A percentile compares a stretch with the other conserved stretches of the same genome.
phyloP scores from a whole-genome alignment of 148 eudicot species.

The Tetragonia tetragonoides region DNA sequence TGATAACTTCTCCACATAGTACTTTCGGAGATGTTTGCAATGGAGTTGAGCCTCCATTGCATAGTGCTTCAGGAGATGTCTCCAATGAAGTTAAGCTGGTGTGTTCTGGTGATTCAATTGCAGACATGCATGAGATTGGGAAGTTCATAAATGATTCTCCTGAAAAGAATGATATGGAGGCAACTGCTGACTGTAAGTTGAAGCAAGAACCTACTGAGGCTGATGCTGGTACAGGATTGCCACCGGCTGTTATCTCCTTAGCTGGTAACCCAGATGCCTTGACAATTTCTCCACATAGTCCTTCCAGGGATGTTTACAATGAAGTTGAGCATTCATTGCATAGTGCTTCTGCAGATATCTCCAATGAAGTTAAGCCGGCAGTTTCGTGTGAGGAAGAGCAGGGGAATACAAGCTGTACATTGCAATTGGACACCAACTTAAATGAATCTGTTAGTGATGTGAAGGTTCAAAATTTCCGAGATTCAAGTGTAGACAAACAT shows the following conservation, averaged over 20 bases:
- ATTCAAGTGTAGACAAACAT: too few species aligned
- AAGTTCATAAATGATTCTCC: background rate
- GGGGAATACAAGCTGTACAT: too few species aligned
- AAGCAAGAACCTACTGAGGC: constrained; percentile 7
- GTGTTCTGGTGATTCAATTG: background rate
- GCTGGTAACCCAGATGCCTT: constrained; percentile 8
- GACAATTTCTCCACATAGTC: constrained; percentile 6
- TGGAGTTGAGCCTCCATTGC: constrained; percentile 2
- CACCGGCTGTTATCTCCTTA: constrained; percentile 7
- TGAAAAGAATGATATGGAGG: constrained; percentile 4
- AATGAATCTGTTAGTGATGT: too few species aligned
- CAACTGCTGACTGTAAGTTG: constrained; percentile 9
- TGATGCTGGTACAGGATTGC: background rate
- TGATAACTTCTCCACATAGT: background rate
- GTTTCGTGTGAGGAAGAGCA: too few species aligned
- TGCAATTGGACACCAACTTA: background rate
- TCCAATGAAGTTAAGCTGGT: background rate
- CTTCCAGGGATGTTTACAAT: constrained; percentile 20
- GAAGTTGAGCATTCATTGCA: background rate
- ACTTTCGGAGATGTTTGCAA: background rate
- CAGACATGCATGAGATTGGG: constrained; percentile 7
- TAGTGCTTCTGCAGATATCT: too few species aligned
- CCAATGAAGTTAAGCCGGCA: background rate
- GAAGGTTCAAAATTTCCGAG: too few species aligned
- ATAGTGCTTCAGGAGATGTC: constrained; percentile 3